These are phyloP conservation scores for Cercospora nicotianae DNA, from an alignment of 2,329 filamentous ascomycete species.

Conservation along the genomic window DNA sequence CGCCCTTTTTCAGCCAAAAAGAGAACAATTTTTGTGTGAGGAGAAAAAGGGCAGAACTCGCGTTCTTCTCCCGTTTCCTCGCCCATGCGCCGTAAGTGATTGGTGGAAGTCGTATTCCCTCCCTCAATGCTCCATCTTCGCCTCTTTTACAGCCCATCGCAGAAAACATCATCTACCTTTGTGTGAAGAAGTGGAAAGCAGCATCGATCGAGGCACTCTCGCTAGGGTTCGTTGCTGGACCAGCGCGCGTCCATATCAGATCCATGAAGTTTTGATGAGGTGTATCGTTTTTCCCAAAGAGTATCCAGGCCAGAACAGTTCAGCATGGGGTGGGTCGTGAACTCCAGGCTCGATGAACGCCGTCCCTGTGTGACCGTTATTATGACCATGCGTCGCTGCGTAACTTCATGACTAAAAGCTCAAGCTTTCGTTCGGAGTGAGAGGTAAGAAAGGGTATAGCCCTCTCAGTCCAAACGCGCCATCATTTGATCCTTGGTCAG, in stretches of 20 bases:
- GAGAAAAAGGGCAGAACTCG: conserved; percentile 4
- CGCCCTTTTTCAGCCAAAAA: neutral
- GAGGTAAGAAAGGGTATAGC: conserved; percentile 10
- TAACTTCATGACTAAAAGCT: conserved; percentile 44
- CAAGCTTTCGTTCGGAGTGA: conserved; percentile 23
- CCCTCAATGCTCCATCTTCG: neutral
- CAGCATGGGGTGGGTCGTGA: conserved; percentile 25
- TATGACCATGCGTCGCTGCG: conserved; percentile 36
- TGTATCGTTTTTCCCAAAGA: conserved; percentile 17
- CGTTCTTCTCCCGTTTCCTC: neutral
- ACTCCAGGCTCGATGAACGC: conserved; percentile 35
- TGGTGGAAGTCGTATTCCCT: neutral
- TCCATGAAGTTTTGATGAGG: conserved; percentile 9
- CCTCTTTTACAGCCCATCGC: conserved; percentile 13
- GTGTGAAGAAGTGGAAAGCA: conserved; percentile 15
- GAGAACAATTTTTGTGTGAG: conserved; percentile 3
- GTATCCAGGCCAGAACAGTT: conserved; percentile 19
- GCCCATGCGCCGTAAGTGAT: conserved; percentile 5
- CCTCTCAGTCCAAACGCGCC: conserved; percentile 80
- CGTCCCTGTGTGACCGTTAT: conserved; percentile 26
- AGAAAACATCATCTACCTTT: conserved; percentile 24
- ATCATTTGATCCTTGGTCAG: conserved; percentile 96
- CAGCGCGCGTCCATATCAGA: conserved; percentile 17
- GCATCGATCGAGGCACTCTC: conserved; percentile 13
- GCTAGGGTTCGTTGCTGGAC: conserved; percentile 14